Base-by-base conservation (phyloP, 441 rosid genomes). In the Eutrema salsugineum region DNA sequence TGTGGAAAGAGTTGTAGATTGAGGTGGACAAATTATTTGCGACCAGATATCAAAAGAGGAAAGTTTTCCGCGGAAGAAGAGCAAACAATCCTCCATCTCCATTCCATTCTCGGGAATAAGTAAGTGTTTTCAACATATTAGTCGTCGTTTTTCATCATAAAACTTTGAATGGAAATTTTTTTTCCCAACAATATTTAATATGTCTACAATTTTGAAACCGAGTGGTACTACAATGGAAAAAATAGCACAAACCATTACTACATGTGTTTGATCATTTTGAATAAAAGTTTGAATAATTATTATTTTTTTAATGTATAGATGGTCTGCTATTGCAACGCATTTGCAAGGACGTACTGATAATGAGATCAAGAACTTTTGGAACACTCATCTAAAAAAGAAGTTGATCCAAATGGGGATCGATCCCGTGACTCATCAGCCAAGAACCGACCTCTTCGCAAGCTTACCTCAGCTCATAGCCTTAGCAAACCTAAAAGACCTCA, bases 1-100 rank as follows among this genome's bases (percentile, higher is more conserved):
- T 93, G 98, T 66, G 96, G 98, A 57, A 93, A 93, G 80, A 93
- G 98, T 83, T 93, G 98, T 72, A 86, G 98, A 71, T 63, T 93
- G 36, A 82, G 98, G 78, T 91, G 98, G 98, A 93, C 94, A 42
- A 93, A 93, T 73, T 93, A 93, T 80, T 55, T 93, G 55, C 85
- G 91, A 78, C 97, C 98, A 54, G 98, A 91, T 54, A 91, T 93
- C 72, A 93, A 91, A 83, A 83, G 98, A 73, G 98, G 98, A 1
- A 93, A 89, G 61, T 91, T 93, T 78, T 88, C 96, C 61, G 78
- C 83, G 9, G 96, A 91, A 33, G 98, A 93, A 78, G 98, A 93
- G 76, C 88, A 87, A 76, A 88, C 91, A 32, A 91, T 93, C 68
- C 85, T 93, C 12, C 84, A 91, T 79, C 88, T 93, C 49, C 97